phyloP scores from a whole-genome alignment of 768 basidiomycete species.

The Hygrophorus pudorinus region DNA sequence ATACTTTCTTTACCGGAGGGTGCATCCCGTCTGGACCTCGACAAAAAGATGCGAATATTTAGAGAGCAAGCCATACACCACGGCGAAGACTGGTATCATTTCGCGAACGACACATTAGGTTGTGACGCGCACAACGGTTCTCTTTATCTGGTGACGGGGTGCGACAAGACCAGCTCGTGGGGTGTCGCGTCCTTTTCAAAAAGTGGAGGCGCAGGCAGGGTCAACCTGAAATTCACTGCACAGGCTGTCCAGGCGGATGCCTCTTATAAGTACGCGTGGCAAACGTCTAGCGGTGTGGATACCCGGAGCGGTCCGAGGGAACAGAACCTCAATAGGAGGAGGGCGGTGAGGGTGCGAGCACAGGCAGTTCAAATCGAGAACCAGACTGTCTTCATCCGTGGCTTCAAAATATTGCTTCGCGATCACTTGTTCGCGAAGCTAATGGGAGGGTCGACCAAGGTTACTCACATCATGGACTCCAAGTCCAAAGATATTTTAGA shows the following conservation, averaged over 20 bases:
- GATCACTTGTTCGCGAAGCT: not conserved
- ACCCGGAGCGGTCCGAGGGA: not conserved
- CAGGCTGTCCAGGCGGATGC: slow-evolving; percentile 4
- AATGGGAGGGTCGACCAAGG: not conserved
- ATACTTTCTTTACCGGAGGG: slow-evolving; percentile 25
- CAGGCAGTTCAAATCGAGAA: slow-evolving; percentile 7
- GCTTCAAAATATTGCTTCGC: slow-evolving; percentile 13
- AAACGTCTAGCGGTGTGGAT: not conserved
- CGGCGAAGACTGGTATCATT: slow-evolving; percentile 22
- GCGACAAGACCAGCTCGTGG: slow-evolving; percentile 19
- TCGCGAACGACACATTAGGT: slow-evolving; percentile 17
- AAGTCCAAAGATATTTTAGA: not conserved
- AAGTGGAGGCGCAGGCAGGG: not conserved
- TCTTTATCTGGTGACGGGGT: slow-evolving; percentile 24
- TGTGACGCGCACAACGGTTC: slow-evolving; percentile 15
- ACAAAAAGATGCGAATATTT: slow-evolving; percentile 15
- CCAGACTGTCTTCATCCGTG: slow-evolving; percentile 21
- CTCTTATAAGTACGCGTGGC: slow-evolving; percentile 11
- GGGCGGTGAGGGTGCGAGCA: not conserved
- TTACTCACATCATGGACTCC: not conserved
- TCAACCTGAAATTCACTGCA: slow-evolving; percentile 12
- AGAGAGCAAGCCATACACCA: slow-evolving; percentile 16
- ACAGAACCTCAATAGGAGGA: too few relatives aligned
- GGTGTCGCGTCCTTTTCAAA: slow-evolving; percentile 15
- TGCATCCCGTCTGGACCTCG: slow-evolving; percentile 16